Evolutionary conservation across 768 basidiomycete genomes (phyloP), one percentile per base, ranked within the genome.

Genomic region (Chalciporus sphaerocephalus): DNA sequence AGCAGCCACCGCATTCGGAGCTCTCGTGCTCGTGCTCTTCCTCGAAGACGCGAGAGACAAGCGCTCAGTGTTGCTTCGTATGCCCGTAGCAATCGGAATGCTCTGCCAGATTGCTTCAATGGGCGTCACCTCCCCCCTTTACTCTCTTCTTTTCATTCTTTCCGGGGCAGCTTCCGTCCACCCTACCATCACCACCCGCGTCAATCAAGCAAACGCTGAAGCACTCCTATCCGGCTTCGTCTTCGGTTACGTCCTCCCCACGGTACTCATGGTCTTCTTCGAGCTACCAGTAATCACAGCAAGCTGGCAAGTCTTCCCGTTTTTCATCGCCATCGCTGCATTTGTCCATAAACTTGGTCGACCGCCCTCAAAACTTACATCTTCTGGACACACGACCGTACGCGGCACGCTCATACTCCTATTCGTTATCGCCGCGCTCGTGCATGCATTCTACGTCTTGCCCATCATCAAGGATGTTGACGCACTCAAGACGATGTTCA

Each of bases 301-400:
- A 9, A 60, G 74, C 24, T 82, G 80, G 80, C 79, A 80, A 50
- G 50, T 68, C 21, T 80, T 74, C 49, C 80, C 80, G 8, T 24
- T 74, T n/a, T 65, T 67, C 48, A 60, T 75, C 33, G 68, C 69
- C n/a, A 3, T 76, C n/a, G 70, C 73, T 1, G 61, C 69, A 22
- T 53, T 55, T 7, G 37, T 52, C 0, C 74, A 82, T 51, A 62
- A 73, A 13, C 32, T 69, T 32, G 51, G 75, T 42, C 70, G 75
- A 18, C 56, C 56, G 15, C 53, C 61, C 3, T 50, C 56, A 11
- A 47, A 46, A 24, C 12, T 23, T 39, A 25, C 22, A 10, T 38
- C 47, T 15, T 62, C 55, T 4, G 60, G 62, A 15, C 46, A 65
- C 23, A 7, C 36, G 2, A 65, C 54, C 28, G 40, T 62, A 27